These are phyloP conservation scores for Fusarium haematococcum DNA, from an alignment of 2,329 filamentous ascomycete species.

Conservation along the genomic window DNA sequence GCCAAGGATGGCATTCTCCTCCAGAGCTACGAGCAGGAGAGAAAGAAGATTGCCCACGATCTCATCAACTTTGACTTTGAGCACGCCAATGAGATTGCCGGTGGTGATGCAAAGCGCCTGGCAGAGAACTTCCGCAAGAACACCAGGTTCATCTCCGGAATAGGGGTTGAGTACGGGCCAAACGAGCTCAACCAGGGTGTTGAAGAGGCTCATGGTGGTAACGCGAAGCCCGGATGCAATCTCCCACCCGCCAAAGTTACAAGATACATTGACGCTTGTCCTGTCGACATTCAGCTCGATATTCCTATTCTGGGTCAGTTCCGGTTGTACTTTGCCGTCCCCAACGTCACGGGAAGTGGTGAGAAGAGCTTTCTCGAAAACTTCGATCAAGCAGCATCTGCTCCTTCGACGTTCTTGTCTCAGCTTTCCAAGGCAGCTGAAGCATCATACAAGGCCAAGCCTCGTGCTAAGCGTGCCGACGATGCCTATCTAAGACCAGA, in stretches of 20 bases:
- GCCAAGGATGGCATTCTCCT: conserved; percentile 64
- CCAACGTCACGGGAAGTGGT: conserved; percentile 63
- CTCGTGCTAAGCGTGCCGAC: conserved; percentile 65
- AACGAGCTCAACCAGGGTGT: conserved; percentile 60
- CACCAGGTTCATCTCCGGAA: conserved; percentile 77
- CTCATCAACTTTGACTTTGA: conserved; percentile 68
- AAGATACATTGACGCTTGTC: conserved; percentile 80
- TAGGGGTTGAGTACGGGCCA: conserved; percentile 70
- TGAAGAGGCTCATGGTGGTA: conserved; percentile 51
- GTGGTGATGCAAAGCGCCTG: conserved; percentile 70
- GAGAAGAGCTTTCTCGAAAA: conserved; percentile 65
- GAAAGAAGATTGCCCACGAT: conserved; percentile 69
- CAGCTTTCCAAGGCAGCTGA: conserved; percentile 68
- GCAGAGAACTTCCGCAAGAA: conserved; percentile 77
- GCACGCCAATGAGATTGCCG: conserved; percentile 67
- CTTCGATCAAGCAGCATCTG: conserved; percentile 66
- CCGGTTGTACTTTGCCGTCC: conserved; percentile 76
- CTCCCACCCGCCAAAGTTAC: conserved; percentile 76
- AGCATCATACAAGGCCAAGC: conserved; percentile 69
- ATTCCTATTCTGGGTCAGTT: conserved; percentile 82
- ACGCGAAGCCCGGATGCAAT: conserved; percentile 63
- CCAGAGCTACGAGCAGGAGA: conserved; percentile 70
- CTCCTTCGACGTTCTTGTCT: conserved; percentile 64
- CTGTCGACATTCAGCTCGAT: conserved; percentile 79
- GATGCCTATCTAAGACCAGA: conserved; percentile 75